Base-by-base conservation (phyloP, 163 green algal species). In the Chlorella variabilis region DNA sequence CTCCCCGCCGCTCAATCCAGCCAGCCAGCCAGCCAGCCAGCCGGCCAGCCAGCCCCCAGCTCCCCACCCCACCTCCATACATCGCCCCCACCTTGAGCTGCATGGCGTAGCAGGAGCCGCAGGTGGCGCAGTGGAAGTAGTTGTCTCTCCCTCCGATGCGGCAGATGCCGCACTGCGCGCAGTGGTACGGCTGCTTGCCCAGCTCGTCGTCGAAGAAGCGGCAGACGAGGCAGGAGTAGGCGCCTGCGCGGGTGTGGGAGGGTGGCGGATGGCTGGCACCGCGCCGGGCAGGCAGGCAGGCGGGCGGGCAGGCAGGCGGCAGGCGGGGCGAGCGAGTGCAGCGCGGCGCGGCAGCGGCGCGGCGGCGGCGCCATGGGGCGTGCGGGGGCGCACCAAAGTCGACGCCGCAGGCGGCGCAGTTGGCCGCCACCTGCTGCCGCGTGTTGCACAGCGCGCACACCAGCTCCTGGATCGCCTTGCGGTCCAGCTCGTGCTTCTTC, bases 101-200 rank as follows among this genome's bases (percentile, higher is more conserved):
- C 13, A 86, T 84, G 39, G 87, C 87, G 83, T 98, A 98, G 91
- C 95, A 98, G 86, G 92, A 97, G 80, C 95, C 96, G 88, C 95
- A 98, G 1, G 88, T 96, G 33, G 85, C 39, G 84, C 96, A 99
- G 91, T 99, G 96, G 87, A 98, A 99, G 87, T 96, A 99, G 81
- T 98, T 97, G 5, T 95, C 87, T 0, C 87, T 78, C 4, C 96
- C 96, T 39, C 96, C 96, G 27, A 98, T 93, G 15, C 96, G 89
- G 91, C 73, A 80, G 54, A 80, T 80, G 73, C 73, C 73, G 56
- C 73, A 71, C 36, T n/a, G 68, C 65, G 92, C 81, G 78, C 96
- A 98, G 88, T 99, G 96, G 79, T 96, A 99, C 79, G 97, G 93
- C 83, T 93, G 67, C 87, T 98, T 98, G 61, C 39, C 42, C 0